Evolutionary conservation across 805 yeast genomes (phyloP).

Genomic region (Metschnikowia lachancei): DNA sequence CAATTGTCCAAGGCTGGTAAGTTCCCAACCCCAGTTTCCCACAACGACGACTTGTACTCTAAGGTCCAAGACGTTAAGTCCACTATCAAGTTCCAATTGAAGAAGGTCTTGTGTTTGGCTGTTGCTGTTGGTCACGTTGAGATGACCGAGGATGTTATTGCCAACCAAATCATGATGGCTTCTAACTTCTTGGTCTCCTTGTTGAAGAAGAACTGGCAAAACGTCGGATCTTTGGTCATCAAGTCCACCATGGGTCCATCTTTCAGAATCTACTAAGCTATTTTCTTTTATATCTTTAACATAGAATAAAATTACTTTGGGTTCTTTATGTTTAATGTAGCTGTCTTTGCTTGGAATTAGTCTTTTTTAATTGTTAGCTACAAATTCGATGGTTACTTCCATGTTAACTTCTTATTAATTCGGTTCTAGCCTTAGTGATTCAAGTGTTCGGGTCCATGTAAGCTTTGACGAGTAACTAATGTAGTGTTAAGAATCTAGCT

Average conservation of each 20-base stretch:
- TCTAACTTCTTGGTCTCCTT: constrained; percentile 98
- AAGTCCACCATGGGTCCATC: constrained; percentile 99
- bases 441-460: too few relatives aligned
- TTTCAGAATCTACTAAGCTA: constrained; percentile 91
- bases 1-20: constrained; percentile 99
- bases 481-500: background rate
- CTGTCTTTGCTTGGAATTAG: background rate
- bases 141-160: constrained; percentile 95
- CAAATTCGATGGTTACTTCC: background rate
- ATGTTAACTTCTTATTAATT: background rate
- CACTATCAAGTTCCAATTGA: constrained; percentile 99
- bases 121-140: constrained; percentile 99
- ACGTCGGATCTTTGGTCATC: constrained; percentile 98
- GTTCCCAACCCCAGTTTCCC: constrained; percentile 99
- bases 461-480: background rate
- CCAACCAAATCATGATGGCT: constrained; percentile 97
- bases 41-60: constrained; percentile 94
- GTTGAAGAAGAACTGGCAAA: constrained; percentile 99
- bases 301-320: constrained; percentile 6
- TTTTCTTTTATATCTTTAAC: constrained; percentile 3
- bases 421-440: background rate
- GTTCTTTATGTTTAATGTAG: background rate
- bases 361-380: too few relatives aligned
- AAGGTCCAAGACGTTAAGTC: constrained; percentile 98
- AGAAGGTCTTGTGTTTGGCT: constrained; percentile 99